Conservation (phyloP, 192 early-diverging fungal species). For the Entomortierella beljakovae region DNA sequence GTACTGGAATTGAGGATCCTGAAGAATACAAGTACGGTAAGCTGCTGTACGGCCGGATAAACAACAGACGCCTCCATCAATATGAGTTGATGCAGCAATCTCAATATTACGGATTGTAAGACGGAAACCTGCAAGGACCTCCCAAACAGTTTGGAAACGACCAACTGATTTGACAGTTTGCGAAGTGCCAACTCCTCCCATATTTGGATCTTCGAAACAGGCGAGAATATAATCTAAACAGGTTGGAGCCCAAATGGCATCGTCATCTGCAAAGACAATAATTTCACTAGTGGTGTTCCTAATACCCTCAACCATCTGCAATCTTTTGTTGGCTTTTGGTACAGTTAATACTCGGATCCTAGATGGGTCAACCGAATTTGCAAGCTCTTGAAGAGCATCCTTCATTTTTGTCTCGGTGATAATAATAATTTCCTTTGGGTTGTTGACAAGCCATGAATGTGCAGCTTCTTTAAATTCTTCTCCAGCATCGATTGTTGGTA, state of each 20-base stretch:
- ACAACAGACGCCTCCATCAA: slow-evolving; percentile 82
- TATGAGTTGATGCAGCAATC: slow-evolving; percentile 78
- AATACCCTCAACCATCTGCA: slow-evolving; percentile 78
- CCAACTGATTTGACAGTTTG: slow-evolving; percentile 72
- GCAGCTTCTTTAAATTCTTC: slow-evolving; percentile 79
- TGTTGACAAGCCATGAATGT: slow-evolving; percentile 68
- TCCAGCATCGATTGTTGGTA: slow-evolving; percentile 81
- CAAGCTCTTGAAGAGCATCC: slow-evolving; percentile 65
- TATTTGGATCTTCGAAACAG: slow-evolving; percentile 76
- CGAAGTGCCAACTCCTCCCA: slow-evolving; percentile 78
- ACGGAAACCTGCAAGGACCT: slow-evolving; percentile 77
- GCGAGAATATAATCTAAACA: slow-evolving; percentile 73
- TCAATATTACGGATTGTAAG: slow-evolving; percentile 80
- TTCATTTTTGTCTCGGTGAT: slow-evolving; percentile 71
- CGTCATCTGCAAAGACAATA: slow-evolving; percentile 78
- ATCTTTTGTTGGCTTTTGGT: slow-evolving; percentile 69
- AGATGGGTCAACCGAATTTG: slow-evolving; percentile 67
- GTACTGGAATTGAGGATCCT: slow-evolving; percentile 78
- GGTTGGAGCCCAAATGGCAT: slow-evolving; percentile 72
- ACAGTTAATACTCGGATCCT: slow-evolving; percentile 69
- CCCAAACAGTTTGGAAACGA: slow-evolving; percentile 75
- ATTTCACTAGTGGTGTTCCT: slow-evolving; percentile 72
- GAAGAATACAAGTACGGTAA: slow-evolving; percentile 75
- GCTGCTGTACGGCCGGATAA: slow-evolving; percentile 79
- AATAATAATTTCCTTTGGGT: slow-evolving; percentile 79